Conservation (phyloP, 2,329 filamentous ascomycete genomes). For the Ustilaginoidea virens region DNA sequence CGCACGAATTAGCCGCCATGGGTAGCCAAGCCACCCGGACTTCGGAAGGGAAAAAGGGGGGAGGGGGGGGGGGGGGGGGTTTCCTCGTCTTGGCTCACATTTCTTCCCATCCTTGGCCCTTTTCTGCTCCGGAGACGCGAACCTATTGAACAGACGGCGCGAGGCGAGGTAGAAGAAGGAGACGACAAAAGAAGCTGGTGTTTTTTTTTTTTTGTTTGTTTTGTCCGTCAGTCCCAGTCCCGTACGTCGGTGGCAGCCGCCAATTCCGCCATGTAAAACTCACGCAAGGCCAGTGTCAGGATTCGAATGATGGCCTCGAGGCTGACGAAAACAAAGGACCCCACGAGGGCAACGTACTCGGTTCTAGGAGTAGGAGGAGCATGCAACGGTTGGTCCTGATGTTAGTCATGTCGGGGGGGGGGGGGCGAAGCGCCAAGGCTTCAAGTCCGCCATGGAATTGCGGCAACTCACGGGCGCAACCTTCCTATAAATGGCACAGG, state of each 20-base stretch:
- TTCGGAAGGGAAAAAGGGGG: too few relatives aligned
- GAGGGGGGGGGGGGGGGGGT: too few relatives aligned
- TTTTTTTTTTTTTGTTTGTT: too few relatives aligned
- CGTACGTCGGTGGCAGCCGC: constrained; percentile 3
- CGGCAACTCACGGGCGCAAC: constrained; percentile 36
- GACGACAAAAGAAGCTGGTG: constrained; percentile 62
- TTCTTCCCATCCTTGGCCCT: constrained; percentile 54
- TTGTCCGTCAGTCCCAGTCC: too few relatives aligned
- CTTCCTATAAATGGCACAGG: constrained; percentile 37
- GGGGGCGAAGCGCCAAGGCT: too few relatives aligned
- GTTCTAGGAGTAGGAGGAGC: constrained; percentile 43
- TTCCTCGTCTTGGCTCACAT: too few relatives aligned
- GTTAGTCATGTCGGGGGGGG: too few relatives aligned
- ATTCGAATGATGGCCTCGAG: constrained; percentile 74
- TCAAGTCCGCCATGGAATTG: too few relatives aligned
- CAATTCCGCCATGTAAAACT: constrained; percentile 25
- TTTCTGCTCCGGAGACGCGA: constrained; percentile 55
- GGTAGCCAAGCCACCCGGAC: too few relatives aligned
- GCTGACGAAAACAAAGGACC: constrained; percentile 68
- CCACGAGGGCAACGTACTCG: constrained; percentile 77
- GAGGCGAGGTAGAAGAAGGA: constrained; percentile 70
- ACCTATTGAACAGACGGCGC: constrained; percentile 64
- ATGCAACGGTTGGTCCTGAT: too few relatives aligned
- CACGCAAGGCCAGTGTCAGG: constrained; percentile 77
- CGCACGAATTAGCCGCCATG: too few relatives aligned